A percentile compares a stretch with the other conserved stretches of the same genome.
phyloP scores from a whole-genome alignment of 2,329 filamentous ascomycete species.

The Mycosphaerelloides madeirae region DNA sequence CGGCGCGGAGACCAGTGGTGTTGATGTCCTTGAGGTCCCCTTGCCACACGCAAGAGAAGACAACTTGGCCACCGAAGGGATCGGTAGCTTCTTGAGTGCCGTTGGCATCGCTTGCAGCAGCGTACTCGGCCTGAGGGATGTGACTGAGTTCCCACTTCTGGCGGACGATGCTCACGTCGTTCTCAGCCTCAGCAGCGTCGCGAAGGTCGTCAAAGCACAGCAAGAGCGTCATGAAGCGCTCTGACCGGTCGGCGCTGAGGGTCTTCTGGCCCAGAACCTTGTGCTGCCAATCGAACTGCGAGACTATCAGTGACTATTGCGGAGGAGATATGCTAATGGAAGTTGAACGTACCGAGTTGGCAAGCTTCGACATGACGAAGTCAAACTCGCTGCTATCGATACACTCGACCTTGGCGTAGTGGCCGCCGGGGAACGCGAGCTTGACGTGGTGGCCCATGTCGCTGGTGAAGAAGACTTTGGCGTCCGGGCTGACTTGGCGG shows the following conservation, averaged over 20 bases:
- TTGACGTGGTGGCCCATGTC: slow-evolving; percentile 14
- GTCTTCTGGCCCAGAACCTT: slow-evolving; percentile 12
- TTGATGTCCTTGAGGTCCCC: slow-evolving; percentile 16
- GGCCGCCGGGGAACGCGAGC: slow-evolving; percentile 13
- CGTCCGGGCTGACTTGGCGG: neutral
- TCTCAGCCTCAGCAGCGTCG: slow-evolving; percentile 22
- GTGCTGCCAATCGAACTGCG: slow-evolving; percentile 16
- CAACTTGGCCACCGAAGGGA: slow-evolving; percentile 27
- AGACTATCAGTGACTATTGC: slow-evolving; percentile 13
- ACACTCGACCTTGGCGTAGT: slow-evolving; percentile 19
- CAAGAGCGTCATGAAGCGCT: slow-evolving; percentile 10
- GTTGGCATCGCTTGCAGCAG: slow-evolving; percentile 3
- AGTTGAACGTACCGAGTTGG: slow-evolving; percentile 16
- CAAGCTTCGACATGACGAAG: slow-evolving; percentile 2
- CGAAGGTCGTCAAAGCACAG: slow-evolving; percentile 38
- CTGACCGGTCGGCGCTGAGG: neutral
- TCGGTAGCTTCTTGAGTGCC: neutral
- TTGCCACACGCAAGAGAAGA: slow-evolving; percentile 17
- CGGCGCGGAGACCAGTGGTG: slow-evolving; percentile 3
- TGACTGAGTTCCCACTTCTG: slow-evolving; percentile 4
- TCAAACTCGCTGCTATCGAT: slow-evolving; percentile 4
- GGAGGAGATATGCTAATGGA: neutral
- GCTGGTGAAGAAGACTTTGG: slow-evolving; percentile 21
- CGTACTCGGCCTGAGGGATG: slow-evolving; percentile 21
- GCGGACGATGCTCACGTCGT: slow-evolving; percentile 1